Conservation (phyloP, 306 rosid genomes). For the Lotus japonicus region DNA sequence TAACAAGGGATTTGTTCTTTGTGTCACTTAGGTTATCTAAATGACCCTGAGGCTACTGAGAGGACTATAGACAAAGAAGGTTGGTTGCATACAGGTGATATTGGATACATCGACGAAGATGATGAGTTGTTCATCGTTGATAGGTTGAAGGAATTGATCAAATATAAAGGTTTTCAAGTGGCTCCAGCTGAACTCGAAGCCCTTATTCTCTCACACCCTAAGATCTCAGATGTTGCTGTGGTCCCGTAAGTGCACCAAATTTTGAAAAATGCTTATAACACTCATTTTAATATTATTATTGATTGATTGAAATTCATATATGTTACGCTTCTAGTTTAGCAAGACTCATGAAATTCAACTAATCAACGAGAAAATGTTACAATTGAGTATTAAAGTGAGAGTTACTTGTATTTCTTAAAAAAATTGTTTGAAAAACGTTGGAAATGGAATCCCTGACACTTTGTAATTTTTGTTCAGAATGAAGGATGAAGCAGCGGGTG, state of each 20-base stretch:
- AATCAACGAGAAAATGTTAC: no score
- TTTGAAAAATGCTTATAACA: no score
- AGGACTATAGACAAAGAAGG: slow-evolving; percentile 32
- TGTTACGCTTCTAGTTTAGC: no score
- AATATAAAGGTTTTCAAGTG: slow-evolving; percentile 32
- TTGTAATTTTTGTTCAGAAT: slow-evolving; percentile 24
- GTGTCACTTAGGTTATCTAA: slow-evolving; percentile 19
- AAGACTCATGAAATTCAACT: no score
- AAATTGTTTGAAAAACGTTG: no score
- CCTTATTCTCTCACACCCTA: slow-evolving; percentile 17
- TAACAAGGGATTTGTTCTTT: neutral
- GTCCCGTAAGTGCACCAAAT: slow-evolving; percentile 29
- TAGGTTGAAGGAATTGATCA: slow-evolving; percentile 26
- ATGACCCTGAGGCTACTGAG: slow-evolving; percentile 20
- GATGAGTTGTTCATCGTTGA: slow-evolving; percentile 32
- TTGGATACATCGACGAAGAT: slow-evolving; percentile 25
- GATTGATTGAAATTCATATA: no score
- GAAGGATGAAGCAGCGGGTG: slow-evolving; percentile 67
- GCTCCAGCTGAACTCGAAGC: slow-evolving; percentile 35
- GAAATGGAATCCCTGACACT: no score
- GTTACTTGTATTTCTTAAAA: no score
- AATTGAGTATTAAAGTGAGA: no score
- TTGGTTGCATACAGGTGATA: slow-evolving; percentile 30
- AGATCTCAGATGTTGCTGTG: slow-evolving; percentile 20
- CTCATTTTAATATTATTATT: no score